Percentiles rank a stretch among this genome's conserved stretches.
Evolutionary conservation across 2,329 filamentous ascomycete genomes (phyloP).

Genomic region (Fusarium brachygibbosum): DNA sequence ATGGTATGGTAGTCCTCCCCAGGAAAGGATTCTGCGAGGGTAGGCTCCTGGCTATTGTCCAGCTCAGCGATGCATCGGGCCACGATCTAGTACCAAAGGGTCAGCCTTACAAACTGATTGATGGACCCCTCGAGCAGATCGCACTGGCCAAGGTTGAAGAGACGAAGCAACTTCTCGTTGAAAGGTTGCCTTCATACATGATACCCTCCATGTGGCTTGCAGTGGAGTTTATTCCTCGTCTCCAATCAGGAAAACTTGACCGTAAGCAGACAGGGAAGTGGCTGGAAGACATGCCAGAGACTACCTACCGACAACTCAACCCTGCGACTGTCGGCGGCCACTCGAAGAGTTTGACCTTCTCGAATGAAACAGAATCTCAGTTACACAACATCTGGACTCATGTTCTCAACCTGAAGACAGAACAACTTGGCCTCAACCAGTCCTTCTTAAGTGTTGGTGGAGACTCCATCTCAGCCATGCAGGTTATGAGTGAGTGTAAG

Average conservation of each 20-base stretch:
- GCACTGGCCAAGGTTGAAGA: conserved; percentile 16
- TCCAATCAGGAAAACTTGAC: conserved; percentile 43
- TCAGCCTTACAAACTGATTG: conserved; percentile 29
- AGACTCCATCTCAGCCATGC: conserved; percentile 60
- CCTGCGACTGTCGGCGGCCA: not conserved
- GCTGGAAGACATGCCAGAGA: conserved; percentile 33
- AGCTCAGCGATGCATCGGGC: conserved; percentile 14
- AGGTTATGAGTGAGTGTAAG: conserved; percentile 54
- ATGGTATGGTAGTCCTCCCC: conserved; percentile 38
- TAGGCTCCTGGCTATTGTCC: conserved; percentile 29
- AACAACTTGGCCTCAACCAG: conserved; percentile 36
- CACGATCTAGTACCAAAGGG: conserved; percentile 26
- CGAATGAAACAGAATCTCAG: conserved; percentile 13
- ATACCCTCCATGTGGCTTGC: conserved; percentile 43
- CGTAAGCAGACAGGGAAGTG: conserved; percentile 33
- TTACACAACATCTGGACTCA: conserved; percentile 37
- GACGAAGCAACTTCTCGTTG: conserved; percentile 28
- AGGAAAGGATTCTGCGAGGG: conserved; percentile 35
- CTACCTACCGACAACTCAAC: conserved; percentile 34
- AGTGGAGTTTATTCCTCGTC: conserved; percentile 36
- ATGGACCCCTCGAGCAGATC: conserved; percentile 5
- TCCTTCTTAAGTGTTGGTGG: conserved; percentile 58
- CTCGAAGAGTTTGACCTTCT: not conserved
- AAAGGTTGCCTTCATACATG: conserved; percentile 42
- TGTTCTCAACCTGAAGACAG: conserved; percentile 38